Evolutionary conservation across 495 filamentous ascomycete genomes (phyloP).

Genomic region (Podospora fimiseda): DNA sequence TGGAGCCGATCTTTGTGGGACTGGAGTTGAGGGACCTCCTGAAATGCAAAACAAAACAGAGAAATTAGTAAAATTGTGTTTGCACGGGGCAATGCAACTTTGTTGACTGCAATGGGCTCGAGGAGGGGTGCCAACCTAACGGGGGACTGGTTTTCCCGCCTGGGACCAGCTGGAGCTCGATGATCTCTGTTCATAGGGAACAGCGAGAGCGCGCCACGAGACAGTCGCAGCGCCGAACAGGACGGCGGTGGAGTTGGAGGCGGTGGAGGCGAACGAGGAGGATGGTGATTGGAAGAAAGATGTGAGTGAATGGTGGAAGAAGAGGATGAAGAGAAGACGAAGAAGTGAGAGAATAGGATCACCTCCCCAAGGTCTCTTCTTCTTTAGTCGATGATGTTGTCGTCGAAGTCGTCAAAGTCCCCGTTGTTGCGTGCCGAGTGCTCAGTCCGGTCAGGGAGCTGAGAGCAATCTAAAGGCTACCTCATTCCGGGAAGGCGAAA

Average conservation of each 20-base stretch:
- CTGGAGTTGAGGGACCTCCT: slow-evolving; percentile 42
- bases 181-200: slow-evolving; percentile 49
- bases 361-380: no score
- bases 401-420: slow-evolving; percentile 7
- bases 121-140: slow-evolving; percentile 30
- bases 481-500: slow-evolving; percentile 40
- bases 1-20: slow-evolving; percentile 31
- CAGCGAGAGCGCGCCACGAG: slow-evolving; percentile 18
- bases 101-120: neutral
- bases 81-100: neutral
- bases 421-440: neutral
- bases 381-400: no score
- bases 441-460: slow-evolving; percentile 52
- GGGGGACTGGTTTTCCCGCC: slow-evolving; percentile 48
- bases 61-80: slow-evolving; percentile 15
- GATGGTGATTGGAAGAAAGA: slow-evolving; percentile 11
- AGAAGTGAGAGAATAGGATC: slow-evolving; percentile 6
- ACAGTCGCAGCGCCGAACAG: neutral
- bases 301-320: neutral
- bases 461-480: slow-evolving; percentile 44
- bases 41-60: slow-evolving; percentile 11
- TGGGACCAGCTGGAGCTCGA: slow-evolving; percentile 48
- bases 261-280: slow-evolving; percentile 1
- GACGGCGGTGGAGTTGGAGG: slow-evolving; percentile 14
- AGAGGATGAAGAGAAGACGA: neutral